Evolutionary conservation across 345 rosid genomes (phyloP), one percentile per base, ranked within the genome.

Genomic region (Salix udensis): DNA sequence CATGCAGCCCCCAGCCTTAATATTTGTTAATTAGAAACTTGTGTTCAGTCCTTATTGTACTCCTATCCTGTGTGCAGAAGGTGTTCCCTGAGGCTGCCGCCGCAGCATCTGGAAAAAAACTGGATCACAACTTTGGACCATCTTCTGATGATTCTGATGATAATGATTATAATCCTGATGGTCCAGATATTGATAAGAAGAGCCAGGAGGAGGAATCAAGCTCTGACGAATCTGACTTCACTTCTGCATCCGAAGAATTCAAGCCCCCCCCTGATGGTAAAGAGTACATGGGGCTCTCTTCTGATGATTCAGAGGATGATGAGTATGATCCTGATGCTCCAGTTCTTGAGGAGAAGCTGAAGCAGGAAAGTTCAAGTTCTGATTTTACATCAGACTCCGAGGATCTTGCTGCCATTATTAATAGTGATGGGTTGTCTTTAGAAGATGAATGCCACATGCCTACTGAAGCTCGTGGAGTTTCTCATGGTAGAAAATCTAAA

Each of bases 271-370:
- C 81, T 52, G 83, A 80, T 74, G 77, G 77, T 16, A 80, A 86
- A 50, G 85, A 79, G 28, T 80, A 76, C 48, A 42, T 80, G 77
- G 87, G 85, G 77, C 90, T 88, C 85, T 88, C 96, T 67, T 91
- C 97, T 72, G 99, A 96, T 77, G 98, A 92, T 84, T 92, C 99
- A 4, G 98, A 89, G 80, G 99, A 96, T 85, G 94, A 89, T 71
- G 90, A 91, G 73, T 91, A 50, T 85, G 83, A 92, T 79, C 97
- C 97, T 78, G 84, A 84, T 84, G 90, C 86, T 65, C 88, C 78
- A 72, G 82, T 72, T 78, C 76, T 14, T 60, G 89, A 89, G 62
- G 85, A 87, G 44, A 83, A 82, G 44, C 67, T 79, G 74, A 80
- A 73, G 75, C 80, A 79, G 58, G 94, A 85, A 74, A 86, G 86